Base-by-base conservation (phyloP, 306 rosid genomes). In the Trichosanthes truncata region DNA sequence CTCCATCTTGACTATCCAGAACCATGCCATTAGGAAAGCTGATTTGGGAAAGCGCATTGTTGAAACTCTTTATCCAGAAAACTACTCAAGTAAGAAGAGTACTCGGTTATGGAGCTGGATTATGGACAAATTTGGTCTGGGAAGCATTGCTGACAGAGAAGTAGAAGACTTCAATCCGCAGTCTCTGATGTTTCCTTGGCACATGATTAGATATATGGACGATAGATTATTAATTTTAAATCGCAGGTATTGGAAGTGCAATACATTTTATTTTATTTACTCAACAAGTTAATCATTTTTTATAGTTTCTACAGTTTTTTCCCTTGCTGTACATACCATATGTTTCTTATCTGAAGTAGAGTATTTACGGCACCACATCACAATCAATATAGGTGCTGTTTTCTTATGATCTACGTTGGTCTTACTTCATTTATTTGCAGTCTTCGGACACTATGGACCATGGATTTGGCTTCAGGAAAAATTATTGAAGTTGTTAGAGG, bases 21-120 rank as follows among this genome's bases (percentile, higher is more conserved):
- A 95, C 87, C 96, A 89, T 90, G 97, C 93, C 68, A 89, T 95
- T 74, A 87, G 98, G 90, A 95, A 86, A 87, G 98, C 93, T 82
- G 91, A 92, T 86, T 81, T 95, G 89, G 83, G 73, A 77, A 81
- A 84, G 77, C 90, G 97, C 63, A 57, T 79, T 51, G 78, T 95
- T 76, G 93, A 91, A 80, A 95, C 98, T 79, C 73, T 94, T 78
- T 84, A 81, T 85, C 98, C 98, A 20, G 65, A 81, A 55, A 85
- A 78, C 33, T 35, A 78, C 67, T 29, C 87, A 62, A 74, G 38
- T 48, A 91, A 83, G 82, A 89, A 83, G 87, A 80, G 79, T 84
- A 63, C 60, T 63, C 55, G 8, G 40, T 56, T 91, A 67, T 95
- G 93, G 97, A 83, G 82, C 77, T 89, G 93, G 95, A 76, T 95